A percentile compares a stretch with the other conserved stretches of the same genome.
Evolutionary conservation across 1,284 basidiomycete genomes (phyloP).

Genomic region (Rhodotorula sp.): DNA sequence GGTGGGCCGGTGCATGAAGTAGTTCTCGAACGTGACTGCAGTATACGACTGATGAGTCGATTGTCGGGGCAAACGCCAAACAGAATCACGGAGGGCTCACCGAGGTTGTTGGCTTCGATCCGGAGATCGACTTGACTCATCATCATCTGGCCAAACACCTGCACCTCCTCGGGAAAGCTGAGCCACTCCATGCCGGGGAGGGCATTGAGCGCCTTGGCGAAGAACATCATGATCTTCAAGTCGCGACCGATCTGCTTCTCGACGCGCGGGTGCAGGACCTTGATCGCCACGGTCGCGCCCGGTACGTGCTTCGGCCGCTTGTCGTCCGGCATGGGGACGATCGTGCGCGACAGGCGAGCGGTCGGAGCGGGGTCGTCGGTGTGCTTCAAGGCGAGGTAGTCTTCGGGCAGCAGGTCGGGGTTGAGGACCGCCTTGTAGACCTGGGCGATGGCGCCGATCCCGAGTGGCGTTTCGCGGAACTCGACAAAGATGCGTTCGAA

Average conservation of each 20-base stretch:
- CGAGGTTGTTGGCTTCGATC: conserved; percentile 84
- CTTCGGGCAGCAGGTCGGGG: conserved; percentile 70
- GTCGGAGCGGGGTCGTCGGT: conserved; percentile 29
- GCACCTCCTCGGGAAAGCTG: conserved; percentile 91
- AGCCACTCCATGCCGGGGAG: conserved; percentile 96
- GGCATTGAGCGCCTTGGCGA: conserved; percentile 73
- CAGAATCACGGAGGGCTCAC: background rate
- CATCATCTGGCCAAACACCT: conserved; percentile 98
- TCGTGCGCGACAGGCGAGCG: conserved; percentile 53
- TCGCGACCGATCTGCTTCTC: conserved; percentile 80
- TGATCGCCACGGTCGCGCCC: conserved; percentile 86
- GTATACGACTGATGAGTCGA: too few species aligned
- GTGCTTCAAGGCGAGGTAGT: conserved; percentile 50
- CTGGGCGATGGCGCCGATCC: conserved; percentile 97
- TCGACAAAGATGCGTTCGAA: conserved; percentile 91
- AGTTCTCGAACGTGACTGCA: conserved; percentile 70
- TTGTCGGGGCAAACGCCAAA: background rate
- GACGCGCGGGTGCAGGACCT: conserved; percentile 87
- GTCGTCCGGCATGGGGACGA: conserved; percentile 47
- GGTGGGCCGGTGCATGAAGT: conserved; percentile 73
- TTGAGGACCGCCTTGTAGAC: conserved; percentile 84
- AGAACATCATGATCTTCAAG: conserved; percentile 91
- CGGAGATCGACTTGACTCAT: conserved; percentile 87
- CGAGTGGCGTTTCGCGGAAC: conserved; percentile 84
- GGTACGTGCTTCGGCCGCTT: conserved; percentile 60